These are phyloP conservation scores for Sporothrix sp. DNA, from an alignment of 2,329 filamentous ascomycete species.

Conservation along the genomic window DNA sequence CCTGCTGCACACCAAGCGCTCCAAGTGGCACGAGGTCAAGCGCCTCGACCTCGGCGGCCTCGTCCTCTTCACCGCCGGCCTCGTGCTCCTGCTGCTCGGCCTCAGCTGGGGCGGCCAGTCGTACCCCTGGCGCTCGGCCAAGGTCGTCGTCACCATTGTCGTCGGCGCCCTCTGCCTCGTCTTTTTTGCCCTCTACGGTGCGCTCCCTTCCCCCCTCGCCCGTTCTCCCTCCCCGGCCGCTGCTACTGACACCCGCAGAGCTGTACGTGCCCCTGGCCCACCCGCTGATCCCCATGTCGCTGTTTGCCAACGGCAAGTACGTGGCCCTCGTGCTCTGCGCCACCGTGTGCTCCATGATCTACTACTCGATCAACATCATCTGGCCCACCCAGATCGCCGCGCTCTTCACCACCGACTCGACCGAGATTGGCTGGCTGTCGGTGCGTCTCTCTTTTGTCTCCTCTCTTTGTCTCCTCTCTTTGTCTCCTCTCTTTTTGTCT, in stretches of 20 bases:
- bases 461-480: neutral
- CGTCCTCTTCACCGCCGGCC: slow-evolving; percentile 35
- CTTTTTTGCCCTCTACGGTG: slow-evolving; percentile 17
- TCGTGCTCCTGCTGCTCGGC: slow-evolving; percentile 36
- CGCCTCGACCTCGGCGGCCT: slow-evolving; percentile 33
- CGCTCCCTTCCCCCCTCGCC: slow-evolving; percentile 21
- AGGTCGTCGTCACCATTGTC: slow-evolving; percentile 23
- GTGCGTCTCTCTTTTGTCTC: neutral
- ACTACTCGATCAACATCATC: slow-evolving; percentile 15
- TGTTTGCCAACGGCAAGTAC: slow-evolving; percentile 24
- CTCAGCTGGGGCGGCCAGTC: slow-evolving; percentile 35
- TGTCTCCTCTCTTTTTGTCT: no score
- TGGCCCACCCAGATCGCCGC: slow-evolving; percentile 28
- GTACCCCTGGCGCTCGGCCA: slow-evolving; percentile 31
- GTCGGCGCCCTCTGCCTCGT: slow-evolving; percentile 20
- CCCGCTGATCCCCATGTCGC: slow-evolving; percentile 28
- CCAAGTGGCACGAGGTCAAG: slow-evolving; percentile 26
- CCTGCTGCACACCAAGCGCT: slow-evolving; percentile 29
- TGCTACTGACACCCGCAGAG: neutral
- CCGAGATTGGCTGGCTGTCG: slow-evolving; percentile 6
- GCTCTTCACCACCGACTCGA: slow-evolving; percentile 17
- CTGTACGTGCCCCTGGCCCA: slow-evolving; percentile 15
- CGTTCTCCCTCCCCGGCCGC: no score
- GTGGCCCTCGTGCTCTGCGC: slow-evolving; percentile 27
- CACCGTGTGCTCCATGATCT: slow-evolving; percentile 20